Percentiles rank a stretch among this genome's conserved stretches.
phyloP scores from a whole-genome alignment of 2,329 filamentous ascomycete genomes.

The Neofusicoccum kwambonambiense region DNA sequence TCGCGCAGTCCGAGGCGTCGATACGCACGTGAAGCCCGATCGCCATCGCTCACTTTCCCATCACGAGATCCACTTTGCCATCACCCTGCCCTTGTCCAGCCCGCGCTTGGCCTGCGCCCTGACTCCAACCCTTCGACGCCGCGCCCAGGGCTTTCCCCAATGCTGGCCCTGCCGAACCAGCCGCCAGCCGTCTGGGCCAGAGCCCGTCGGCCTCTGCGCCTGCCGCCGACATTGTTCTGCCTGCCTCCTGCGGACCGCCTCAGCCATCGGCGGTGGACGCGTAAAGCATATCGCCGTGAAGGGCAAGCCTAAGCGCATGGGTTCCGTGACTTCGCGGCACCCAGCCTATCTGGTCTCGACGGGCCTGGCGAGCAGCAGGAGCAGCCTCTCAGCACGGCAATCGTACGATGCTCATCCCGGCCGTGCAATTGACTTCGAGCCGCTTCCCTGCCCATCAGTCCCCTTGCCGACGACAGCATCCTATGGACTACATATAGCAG shows the following conservation, averaged over 20 bases:
- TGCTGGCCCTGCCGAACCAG: neutral
- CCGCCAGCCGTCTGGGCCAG: neutral
- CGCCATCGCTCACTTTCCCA: slow-evolving; percentile 14
- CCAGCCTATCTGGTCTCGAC: neutral
- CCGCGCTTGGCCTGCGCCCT: slow-evolving; percentile 4
- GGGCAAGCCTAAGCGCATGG: neutral
- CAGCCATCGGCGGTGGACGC: neutral
- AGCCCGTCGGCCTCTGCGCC: neutral
- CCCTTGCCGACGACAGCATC: neutral
- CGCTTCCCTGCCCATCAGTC: neutral
- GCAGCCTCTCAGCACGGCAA: neutral
- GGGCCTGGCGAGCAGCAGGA: neutral
- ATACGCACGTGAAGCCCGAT: slow-evolving; percentile 7
- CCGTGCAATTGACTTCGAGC: neutral
- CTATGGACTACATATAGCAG: neutral
- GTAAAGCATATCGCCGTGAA: neutral
- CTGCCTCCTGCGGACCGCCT: neutral
- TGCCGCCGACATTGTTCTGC: neutral
- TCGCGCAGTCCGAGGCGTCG: neutral
- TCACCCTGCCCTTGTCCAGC: slow-evolving; percentile 2
- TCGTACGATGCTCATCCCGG: slow-evolving; percentile 9
- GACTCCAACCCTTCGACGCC: neutral
- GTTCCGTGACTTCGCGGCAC: slow-evolving; percentile 1
- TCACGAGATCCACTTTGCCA: slow-evolving; percentile 12
- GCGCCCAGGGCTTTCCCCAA: neutral